phyloP scores from a whole-genome alignment of 2,329 filamentous ascomycete genomes.

The Metarhizium humberi region DNA sequence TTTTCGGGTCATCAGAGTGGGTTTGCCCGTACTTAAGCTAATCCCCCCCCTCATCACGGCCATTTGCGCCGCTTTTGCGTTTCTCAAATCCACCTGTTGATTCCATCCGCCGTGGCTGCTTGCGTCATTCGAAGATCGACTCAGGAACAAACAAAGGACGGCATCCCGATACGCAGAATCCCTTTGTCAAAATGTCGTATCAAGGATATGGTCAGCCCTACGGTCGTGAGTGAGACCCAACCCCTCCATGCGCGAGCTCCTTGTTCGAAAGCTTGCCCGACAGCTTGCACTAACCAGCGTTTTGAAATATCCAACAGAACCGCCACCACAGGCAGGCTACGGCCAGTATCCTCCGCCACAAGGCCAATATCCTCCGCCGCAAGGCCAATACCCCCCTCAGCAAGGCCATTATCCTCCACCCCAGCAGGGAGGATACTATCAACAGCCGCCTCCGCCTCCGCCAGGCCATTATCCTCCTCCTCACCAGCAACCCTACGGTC shows the following conservation, averaged over 20 bases:
- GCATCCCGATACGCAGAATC: background rate
- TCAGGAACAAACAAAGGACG: background rate
- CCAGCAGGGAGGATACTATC: conserved; percentile 19
- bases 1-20: too few relatives aligned
- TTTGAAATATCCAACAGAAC: conserved; percentile 14
- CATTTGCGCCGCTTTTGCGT: background rate
- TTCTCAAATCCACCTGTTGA: background rate
- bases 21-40: conserved; percentile 2
- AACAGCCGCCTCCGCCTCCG: conserved; percentile 17
- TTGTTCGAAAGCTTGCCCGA: background rate
- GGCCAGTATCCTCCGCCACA: conserved; percentile 16
- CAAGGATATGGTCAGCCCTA: conserved; percentile 19
- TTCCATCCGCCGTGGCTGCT: background rate
- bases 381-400: conserved; percentile 13
- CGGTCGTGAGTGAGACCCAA: conserved; percentile 23
- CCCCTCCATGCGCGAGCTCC: background rate
- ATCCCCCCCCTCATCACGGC: background rate
- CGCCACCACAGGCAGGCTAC: conserved; percentile 22
- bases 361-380: conserved; percentile 17
- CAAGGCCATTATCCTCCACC: conserved; percentile 25
- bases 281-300: background rate
- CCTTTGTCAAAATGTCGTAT: conserved; percentile 22
- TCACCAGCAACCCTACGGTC: conserved; percentile 14
- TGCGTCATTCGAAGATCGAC: background rate
- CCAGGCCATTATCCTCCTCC: conserved; percentile 5